Base-by-base conservation (phyloP, 2,329 filamentous ascomycete genomes). In the Purpureocillium takamizusanense region DNA sequence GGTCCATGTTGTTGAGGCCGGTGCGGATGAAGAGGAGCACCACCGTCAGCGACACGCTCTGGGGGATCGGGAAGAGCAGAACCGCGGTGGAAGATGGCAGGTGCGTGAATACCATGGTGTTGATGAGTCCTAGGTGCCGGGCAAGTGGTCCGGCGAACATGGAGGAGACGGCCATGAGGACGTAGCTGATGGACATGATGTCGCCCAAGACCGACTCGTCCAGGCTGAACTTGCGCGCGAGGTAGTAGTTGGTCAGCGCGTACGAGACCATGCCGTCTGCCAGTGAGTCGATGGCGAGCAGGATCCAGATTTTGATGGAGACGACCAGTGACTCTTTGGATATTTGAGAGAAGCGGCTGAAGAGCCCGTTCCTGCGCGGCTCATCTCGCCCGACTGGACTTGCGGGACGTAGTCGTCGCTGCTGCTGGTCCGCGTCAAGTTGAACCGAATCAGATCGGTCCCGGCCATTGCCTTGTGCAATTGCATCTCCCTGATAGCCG, bases 1-100 rank as follows among this genome's bases (percentile, higher is more conserved):
- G 79, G 45, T 83, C 80, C 76, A 84, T 82, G 44, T 72, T 78
- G 49, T 83, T 83, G 33, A 83, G 61, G 0, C 75, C 75, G 3
- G 76, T 66, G 5, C 79, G 69, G 15, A 83, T 54, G 18, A 81
- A 64, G 1, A 84, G 59, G 0, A 83, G 61, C 0, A 62, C 62
- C 1, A 76, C 68, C 0, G 76, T 74, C 31, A 74, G 51, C 30
- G 65, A 65, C 2, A 80, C 59, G 2, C 58, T 61, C 6, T 57
- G 59, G 0, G 78, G 73, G 1, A 72, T 51, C 0, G 78, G 77
- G 38, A 83, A 80, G 5, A 81, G 50, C 4, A 79, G 51, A 1
- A 81, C 74, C 0, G 78, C 74, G 0, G 73, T 62, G 0, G 77
- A 81, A 0, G 76, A 81, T 0, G 80, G 80, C 0, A 81, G 57